Percentiles rank a stretch among this genome's conserved stretches.
Evolutionary conservation across 2,329 filamentous ascomycete species (phyloP).

Genomic region (Bipolaris cookei): DNA sequence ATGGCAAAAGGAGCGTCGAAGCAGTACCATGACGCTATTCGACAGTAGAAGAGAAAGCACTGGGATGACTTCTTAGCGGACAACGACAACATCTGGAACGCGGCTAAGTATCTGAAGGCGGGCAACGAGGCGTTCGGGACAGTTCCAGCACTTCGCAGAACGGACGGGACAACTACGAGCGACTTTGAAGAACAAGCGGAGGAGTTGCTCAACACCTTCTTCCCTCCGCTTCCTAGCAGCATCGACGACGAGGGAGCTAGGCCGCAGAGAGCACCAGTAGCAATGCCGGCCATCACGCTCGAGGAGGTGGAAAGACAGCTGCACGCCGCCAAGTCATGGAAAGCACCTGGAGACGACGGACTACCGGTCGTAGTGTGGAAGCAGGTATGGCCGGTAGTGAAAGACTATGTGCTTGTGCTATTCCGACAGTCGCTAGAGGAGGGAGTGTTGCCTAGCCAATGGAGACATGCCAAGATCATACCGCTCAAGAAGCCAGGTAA

Average conservation of each 20-base stretch:
- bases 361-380: constrained; percentile 17
- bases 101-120: no score
- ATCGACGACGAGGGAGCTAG: constrained; percentile 11
- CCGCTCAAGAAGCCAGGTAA: constrained; percentile 16
- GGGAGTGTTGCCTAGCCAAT: constrained; percentile 15
- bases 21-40: no score
- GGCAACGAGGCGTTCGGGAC: no score
- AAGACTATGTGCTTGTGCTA: constrained; percentile 19
- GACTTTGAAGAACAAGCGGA: no score
- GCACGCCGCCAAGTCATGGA: constrained; percentile 15
- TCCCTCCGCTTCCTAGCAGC: constrained; percentile 11
- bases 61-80: no score
- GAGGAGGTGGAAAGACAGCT: constrained; percentile 14
- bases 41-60: no score
- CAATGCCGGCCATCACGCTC: no score
- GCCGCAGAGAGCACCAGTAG: constrained; percentile 11
- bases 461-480: constrained; percentile 17
- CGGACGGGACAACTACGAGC: no score
- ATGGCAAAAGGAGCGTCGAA: no score
- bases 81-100: no score
- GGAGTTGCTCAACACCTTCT: no score
- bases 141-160: no score
- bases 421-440: constrained; percentile 19
- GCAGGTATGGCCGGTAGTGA: constrained; percentile 19
- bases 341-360: constrained; percentile 17